Percentiles rank a stretch among this genome's conserved stretches.
Evolutionary conservation across 140 eudicot species (phyloP).

Genomic region (Flaveria floridana): DNA sequence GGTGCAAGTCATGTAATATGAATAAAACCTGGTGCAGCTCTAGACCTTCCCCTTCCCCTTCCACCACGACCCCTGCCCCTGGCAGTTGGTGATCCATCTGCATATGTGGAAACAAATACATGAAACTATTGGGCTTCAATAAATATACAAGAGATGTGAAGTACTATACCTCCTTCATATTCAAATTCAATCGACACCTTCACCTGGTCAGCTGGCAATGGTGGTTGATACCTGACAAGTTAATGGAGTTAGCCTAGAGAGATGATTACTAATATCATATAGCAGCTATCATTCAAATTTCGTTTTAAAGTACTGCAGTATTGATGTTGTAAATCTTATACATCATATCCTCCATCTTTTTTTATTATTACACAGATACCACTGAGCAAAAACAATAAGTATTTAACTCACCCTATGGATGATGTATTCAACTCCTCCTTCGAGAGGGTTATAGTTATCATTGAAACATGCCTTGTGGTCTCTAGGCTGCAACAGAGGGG

Average conservation of each 20-base stretch:
- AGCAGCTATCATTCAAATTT: background rate
- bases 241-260: background rate
- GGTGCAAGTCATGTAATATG: too few relatives aligned
- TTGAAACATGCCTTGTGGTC: conserved; percentile 92
- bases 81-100: conserved; percentile 86
- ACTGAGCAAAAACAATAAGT: background rate
- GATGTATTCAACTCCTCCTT: conserved; percentile 60
- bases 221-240: conserved; percentile 77
- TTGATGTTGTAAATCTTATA: background rate
- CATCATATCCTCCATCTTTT: background rate
- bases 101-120: conserved; percentile 17
- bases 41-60: conserved; percentile 70
- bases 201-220: conserved; percentile 96
- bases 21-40: conserved; percentile 51
- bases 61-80: conserved; percentile 96
- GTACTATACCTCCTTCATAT: conserved; percentile 79
- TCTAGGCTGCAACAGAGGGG: conserved; percentile 50
- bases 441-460: conserved; percentile 86
- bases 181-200: conserved; percentile 63
- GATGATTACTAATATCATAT: background rate
- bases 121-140: background rate
- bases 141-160: background rate
- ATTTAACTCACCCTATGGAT: conserved; percentile 68
- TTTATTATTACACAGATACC: background rate
- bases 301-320: background rate